A percentile compares a stretch with the other conserved stretches of the same genome.
These are phyloP conservation scores for Cryptococcus sp. DNA, from an alignment of 1,284 basidiomycete genomes.

Conservation along the genomic window DNA sequence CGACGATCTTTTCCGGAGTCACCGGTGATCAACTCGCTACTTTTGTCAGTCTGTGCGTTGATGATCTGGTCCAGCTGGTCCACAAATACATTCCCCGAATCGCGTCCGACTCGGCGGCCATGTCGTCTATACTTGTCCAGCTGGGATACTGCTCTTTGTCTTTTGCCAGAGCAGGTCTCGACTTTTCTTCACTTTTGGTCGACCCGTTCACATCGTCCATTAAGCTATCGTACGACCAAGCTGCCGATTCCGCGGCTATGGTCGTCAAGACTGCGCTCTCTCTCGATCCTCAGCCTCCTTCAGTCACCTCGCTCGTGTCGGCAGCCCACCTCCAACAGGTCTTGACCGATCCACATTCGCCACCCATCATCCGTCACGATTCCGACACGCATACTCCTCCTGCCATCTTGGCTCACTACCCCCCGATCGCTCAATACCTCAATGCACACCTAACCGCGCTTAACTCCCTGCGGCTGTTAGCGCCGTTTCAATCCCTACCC, in stretches of 20 bases:
- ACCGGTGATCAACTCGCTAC: constrained; percentile 44
- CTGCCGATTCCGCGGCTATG: constrained; percentile 46
- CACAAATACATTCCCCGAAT: constrained; percentile 51
- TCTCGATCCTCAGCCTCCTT: constrained; percentile 15
- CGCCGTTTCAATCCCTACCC: constrained; percentile 58
- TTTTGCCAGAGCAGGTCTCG: constrained; percentile 83
- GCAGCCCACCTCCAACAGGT: constrained; percentile 25
- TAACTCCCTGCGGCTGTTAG: constrained; percentile 76
- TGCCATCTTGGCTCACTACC: constrained; percentile 64
- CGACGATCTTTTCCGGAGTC: constrained; percentile 72
- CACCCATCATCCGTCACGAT: constrained; percentile 3
- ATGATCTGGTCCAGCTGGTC: constrained; percentile 53
- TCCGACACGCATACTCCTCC: constrained; percentile 53
- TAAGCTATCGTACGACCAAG: constrained; percentile 49
- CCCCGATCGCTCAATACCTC: constrained; percentile 68
- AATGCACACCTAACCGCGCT: constrained; percentile 71
- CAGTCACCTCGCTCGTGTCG: constrained; percentile 35
- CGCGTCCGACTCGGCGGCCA: constrained; percentile 57
- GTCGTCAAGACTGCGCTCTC: constrained; percentile 22
- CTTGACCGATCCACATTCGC: constrained; percentile 8
- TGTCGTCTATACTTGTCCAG: constrained; percentile 82
- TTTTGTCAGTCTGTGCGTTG: constrained; percentile 54
- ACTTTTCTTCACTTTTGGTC: constrained; percentile 66
- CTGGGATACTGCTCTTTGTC: constrained; percentile 88
- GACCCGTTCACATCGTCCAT: constrained; percentile 63